Base-by-base conservation (phyloP, 495 filamentous ascomycete genomes). In the Annulohypoxylon maeteangense region DNA sequence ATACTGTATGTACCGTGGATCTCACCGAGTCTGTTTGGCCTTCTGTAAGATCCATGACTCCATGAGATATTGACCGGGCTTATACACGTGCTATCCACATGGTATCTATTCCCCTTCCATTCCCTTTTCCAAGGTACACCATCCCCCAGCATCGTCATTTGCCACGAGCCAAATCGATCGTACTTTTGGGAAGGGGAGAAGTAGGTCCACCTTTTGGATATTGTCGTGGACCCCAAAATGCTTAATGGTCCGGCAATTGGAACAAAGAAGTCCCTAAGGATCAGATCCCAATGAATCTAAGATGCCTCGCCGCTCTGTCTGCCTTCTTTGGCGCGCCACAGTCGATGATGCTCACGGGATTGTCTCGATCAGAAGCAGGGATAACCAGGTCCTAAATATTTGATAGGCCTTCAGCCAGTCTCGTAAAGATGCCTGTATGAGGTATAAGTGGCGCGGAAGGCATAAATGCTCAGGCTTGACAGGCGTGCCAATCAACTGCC, bases 21-120 rank as follows among this genome's bases (percentile, higher is more conserved):
- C 55, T 53, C 54, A 55, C 64, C 70, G 53, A 61, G 59, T 62
- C 57, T 57, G 54, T 40, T 42, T 44, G 47, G 12, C 7, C 47
- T 51, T 27, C 23, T 51, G 47, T 51, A 29, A 27, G 47, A 44
- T 44, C 16, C 40, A 14, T 42, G 12, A n/a, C 8, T 36, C 32
- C 32, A 14, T 40, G 3, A 7, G 40, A 51, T 29, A 51, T 12
- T 23, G 47, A 29, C 22, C 47, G 12, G 47, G 23, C 47, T 16
- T 25, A 27, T 29, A 51, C 47, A 51, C 47, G 47, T 51, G 47
- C 22, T 29, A 29, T 51, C 47, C 47, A 51, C 47, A 51, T 51
- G 47, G 47, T 51, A 29, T 27, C n/a, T 51, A 29, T 51, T 51
- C 14, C 20, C 18, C 45, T n/a, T n/a, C n/a, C n/a, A n/a, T 44